These are phyloP conservation scores for Colletotrichum neosansevieriae DNA, from an alignment of 2,329 filamentous ascomycete genomes.

Conservation along the genomic window DNA sequence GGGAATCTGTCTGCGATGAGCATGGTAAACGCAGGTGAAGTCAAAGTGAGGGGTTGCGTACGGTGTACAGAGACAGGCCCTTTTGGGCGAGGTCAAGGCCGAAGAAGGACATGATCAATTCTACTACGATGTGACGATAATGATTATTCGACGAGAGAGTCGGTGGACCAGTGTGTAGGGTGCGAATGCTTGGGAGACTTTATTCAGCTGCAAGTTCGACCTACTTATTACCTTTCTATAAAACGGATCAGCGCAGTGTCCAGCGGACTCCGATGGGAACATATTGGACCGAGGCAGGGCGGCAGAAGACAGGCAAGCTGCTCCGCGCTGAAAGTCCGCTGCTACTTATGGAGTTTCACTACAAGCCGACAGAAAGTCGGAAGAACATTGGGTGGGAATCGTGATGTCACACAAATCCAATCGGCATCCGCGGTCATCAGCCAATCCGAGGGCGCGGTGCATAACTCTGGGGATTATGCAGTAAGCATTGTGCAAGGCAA, in stretches of 20 bases:
- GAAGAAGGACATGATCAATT: conserved; percentile 42
- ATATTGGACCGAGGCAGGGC: background rate
- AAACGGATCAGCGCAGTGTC: background rate
- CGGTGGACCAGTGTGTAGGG: too few relatives aligned
- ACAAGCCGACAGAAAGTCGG: too few relatives aligned
- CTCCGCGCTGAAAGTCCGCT: too few relatives aligned
- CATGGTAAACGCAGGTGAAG: background rate
- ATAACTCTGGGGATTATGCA: conserved; percentile 12
- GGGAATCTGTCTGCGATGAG: conserved; percentile 51
- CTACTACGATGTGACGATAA: background rate
- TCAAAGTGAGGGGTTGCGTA: conserved; percentile 40
- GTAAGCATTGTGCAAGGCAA: conserved; percentile 19
- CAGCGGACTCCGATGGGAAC: background rate
- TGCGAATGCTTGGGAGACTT: too few relatives aligned
- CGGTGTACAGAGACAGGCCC: conserved; percentile 49
- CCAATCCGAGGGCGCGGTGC: conserved; percentile 15
- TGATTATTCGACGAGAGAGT: background rate
- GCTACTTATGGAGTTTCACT: too few relatives aligned
- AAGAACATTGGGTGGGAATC: conserved; percentile 1
- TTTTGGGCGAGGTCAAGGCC: conserved; percentile 53
- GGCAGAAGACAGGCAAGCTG: too few relatives aligned
- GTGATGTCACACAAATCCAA: conserved; percentile 35
- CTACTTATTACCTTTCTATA: background rate
- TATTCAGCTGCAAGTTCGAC: too few relatives aligned
- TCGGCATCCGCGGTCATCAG: background rate